Conservation (phyloP, 192 early-diverging fungal species). For the Lunasporangiospora selenospora region DNA sequence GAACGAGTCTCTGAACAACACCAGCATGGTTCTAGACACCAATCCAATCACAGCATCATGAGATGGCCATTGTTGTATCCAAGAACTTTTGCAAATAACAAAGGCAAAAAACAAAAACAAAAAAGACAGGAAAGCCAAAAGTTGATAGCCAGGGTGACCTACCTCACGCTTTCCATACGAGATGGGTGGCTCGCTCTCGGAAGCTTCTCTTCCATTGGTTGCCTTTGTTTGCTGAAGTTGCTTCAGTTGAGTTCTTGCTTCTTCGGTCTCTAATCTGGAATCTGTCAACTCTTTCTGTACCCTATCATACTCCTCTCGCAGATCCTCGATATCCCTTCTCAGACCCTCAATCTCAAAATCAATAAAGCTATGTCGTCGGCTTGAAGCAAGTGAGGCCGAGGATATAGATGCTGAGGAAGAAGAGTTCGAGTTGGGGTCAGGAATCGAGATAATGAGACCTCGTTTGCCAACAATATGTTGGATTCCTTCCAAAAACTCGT, state of each 20-base stretch:
- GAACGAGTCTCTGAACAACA: slow-evolving; percentile 44
- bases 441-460: slow-evolving; percentile 18
- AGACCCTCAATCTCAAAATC: slow-evolving; percentile 37
- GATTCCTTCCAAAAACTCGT: slow-evolving; percentile 42
- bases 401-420: slow-evolving; percentile 28
- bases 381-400: slow-evolving; percentile 19
- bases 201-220: slow-evolving; percentile 13
- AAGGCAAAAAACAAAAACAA: too few species aligned
- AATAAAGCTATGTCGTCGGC: slow-evolving; percentile 41
- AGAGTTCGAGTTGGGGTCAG: slow-evolving; percentile 6
- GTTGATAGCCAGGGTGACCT: not conserved
- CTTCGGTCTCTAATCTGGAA: slow-evolving; percentile 15
- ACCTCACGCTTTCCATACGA: slow-evolving; percentile 39
- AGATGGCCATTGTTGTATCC: too few species aligned
- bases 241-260: slow-evolving; percentile 18
- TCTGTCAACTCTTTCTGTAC: slow-evolving; percentile 14
- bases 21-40: slow-evolving; percentile 37
- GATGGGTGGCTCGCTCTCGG: slow-evolving; percentile 23
- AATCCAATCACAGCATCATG: not conserved
- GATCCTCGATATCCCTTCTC: slow-evolving; percentile 29
- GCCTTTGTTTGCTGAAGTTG: slow-evolving; percentile 2
- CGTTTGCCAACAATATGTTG: slow-evolving; percentile 51
- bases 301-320: slow-evolving; percentile 24
- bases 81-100: too few species aligned
- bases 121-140: not conserved